Evolutionary conservation across 2,329 filamentous ascomycete species (phyloP), one percentile per base, ranked within the genome.

Genomic region (Paecilomyces formosus): DNA sequence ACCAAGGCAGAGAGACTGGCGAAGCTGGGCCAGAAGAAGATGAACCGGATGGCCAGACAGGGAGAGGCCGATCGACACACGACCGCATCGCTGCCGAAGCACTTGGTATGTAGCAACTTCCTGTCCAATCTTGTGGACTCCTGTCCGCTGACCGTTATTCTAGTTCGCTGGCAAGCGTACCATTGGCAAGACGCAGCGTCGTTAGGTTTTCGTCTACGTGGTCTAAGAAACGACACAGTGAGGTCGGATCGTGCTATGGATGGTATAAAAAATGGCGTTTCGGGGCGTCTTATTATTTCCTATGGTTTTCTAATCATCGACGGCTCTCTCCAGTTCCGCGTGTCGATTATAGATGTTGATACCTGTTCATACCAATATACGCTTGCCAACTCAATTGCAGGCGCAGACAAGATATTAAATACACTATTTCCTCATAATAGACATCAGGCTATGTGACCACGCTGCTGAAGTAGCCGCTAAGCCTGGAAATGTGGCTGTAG

Each of bases 31-130:
- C 95, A 99, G 87, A 92, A 93, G 83, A 93, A 92, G 85, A 97
- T 95, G 92, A 99, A 99, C 81, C 86, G 93, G 64, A 94, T 95
- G 88, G 94, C 94, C 52, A 87, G 92, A 75, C 90, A 95, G 82
- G 94, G 94, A 82, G 94, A 99, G 81, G 92, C 88, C 62, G 94
- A 99, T 82, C 86, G 95, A 73, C 93, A 97, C 78, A 86, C 86
- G 62, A 87, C 87, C 58, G 89, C 89, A 39, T 83, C 89, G 56
- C 78, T 96, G 76, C 85, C 87, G 62, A 99, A 96, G 80, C 94
- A 97, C 79, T 82, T 99, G 84, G 88, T 96, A 83, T 75, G 87
- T 84, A 66, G 63, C 51, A 13, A 39, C 55, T 21, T 33, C 31
- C 31, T 30, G n/a, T 59, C 54, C 18, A 55, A n/a, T 53, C 28